These are phyloP conservation scores for Coniosporium tulheliwenetii DNA, from an alignment of 2,329 filamentous ascomycete genomes.

Conservation along the genomic window DNA sequence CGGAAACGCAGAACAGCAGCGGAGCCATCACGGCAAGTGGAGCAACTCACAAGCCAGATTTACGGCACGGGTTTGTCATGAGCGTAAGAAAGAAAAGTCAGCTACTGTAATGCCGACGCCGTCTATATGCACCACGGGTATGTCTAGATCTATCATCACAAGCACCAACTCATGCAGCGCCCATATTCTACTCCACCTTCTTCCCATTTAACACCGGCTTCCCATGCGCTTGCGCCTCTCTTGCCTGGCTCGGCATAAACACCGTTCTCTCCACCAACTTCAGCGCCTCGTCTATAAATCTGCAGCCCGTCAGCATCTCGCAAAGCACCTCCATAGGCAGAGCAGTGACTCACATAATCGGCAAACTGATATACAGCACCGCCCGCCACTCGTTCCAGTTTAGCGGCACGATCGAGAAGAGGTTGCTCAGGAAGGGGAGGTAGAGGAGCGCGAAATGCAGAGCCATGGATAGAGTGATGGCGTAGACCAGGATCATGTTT, in stretches of 20 bases:
- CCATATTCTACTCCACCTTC: too few relatives aligned
- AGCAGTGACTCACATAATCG: constrained; percentile 64
- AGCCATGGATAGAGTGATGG: constrained; percentile 81
- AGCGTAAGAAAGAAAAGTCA: too few relatives aligned
- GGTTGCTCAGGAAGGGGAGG: constrained; percentile 67
- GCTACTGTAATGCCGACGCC: too few relatives aligned
- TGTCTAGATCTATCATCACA: too few relatives aligned
- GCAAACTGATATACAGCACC: constrained; percentile 72
- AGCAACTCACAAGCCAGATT: too few relatives aligned
- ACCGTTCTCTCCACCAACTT: constrained; percentile 51
- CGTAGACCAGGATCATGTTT: constrained; percentile 97
- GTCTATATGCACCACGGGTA: too few relatives aligned
- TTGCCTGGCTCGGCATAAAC: not conserved
- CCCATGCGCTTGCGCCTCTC: too few relatives aligned
- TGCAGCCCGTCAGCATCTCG: constrained; percentile 18
- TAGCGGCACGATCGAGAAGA: constrained; percentile 85
- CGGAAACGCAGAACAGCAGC: too few relatives aligned
- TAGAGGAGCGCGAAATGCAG: constrained; percentile 92
- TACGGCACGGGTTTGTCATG: too few relatives aligned
- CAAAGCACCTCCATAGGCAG: not conserved
- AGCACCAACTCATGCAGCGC: too few relatives aligned
- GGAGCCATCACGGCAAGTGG: too few relatives aligned
- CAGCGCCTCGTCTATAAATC: constrained; percentile 67
- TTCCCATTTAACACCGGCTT: too few relatives aligned
- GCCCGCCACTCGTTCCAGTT: constrained; percentile 84